Percentiles rank a stretch among this genome's conserved stretches.
phyloP scores from a whole-genome alignment of 768 basidiomycete genomes.

The Lactarius vividus region DNA sequence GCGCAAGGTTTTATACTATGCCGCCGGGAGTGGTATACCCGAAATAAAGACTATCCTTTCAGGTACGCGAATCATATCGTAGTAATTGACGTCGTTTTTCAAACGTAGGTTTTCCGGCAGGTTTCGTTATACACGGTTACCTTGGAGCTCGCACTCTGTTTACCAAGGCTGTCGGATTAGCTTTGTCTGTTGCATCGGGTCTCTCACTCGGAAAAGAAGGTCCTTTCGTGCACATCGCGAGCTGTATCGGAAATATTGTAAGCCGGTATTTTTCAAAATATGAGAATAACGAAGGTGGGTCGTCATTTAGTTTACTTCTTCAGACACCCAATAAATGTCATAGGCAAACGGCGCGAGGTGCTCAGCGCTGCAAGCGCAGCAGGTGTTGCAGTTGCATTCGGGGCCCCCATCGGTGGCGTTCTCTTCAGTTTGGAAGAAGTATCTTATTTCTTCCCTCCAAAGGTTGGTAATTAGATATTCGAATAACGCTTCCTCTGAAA shows the following conservation, averaged over 20 bases:
- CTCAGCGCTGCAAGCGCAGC: slow-evolving; percentile 95
- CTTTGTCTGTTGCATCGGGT: slow-evolving; percentile 90
- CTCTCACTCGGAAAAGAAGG: slow-evolving; percentile 81
- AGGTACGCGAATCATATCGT: slow-evolving; percentile 41
- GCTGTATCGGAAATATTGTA: slow-evolving; percentile 90
- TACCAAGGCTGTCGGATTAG: slow-evolving; percentile 85
- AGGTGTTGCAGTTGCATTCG: slow-evolving; percentile 96
- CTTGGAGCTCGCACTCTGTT: slow-evolving; percentile 87
- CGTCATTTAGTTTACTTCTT: not conserved
- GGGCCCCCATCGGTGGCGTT: slow-evolving; percentile 93
- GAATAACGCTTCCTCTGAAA: not conserved
- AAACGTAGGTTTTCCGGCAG: slow-evolving; percentile 37
- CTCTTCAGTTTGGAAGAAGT: slow-evolving; percentile 94
- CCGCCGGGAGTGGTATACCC: slow-evolving; percentile 94
- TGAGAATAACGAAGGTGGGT: slow-evolving; percentile 85
- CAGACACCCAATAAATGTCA: not conserved
- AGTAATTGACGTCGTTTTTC: not conserved
- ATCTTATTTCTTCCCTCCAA: slow-evolving; percentile 94
- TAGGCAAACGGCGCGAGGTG: slow-evolving; percentile 91
- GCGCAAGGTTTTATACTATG: slow-evolving; percentile 84
- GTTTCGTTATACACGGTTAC: slow-evolving; percentile 97
- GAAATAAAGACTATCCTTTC: slow-evolving; percentile 95
- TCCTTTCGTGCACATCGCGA: slow-evolving; percentile 89
- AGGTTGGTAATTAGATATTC: slow-evolving; percentile 43
- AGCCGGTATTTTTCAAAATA: slow-evolving; percentile 86